Evolutionary conservation across 495 filamentous ascomycete species (phyloP), one percentile per base, ranked within the genome.

Genomic region (Oidiodendron maius): DNA sequence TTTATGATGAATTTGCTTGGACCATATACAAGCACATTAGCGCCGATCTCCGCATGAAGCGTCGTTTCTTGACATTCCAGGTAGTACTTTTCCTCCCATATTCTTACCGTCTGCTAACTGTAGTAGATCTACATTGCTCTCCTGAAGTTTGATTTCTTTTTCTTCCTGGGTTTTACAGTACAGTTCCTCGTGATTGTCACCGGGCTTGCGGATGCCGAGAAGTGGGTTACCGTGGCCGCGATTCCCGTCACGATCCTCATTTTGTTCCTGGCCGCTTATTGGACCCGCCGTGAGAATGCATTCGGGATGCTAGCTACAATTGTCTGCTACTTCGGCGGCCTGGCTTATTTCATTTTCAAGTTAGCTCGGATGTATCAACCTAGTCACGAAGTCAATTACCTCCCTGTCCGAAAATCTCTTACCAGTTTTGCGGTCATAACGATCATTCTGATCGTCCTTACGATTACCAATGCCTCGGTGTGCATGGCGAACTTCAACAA

Each of bases 1-100:
- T 98, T 9, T 98, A 98, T 60, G 89, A 95, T 62, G 94, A 97
- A 63, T 98, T 98, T 64, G 91, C 93, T 3, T 98, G 93, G 93
- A 94, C 90, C 40, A 97, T 98, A 61, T 91, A 97, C 65, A 97
- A 98, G 71, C 91, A 96, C 64, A 97, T 98, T 68, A 94, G 89
- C 61, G 93, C 93, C 26, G 93, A 98, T 72, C 77, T 97, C 61
- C 82, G 87, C 56, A 89, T 98, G 84, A 97, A 95, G 77, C 83
- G 91, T 65, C 78, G 93, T 53, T 97, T 95, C 73, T 76, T 97
- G 48, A 86, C 89, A 35, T 98, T 95, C 63, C 93, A 98, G 83
- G 91, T 96, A 71, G 17, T 42, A 4, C 21, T 28, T 39, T 4
- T 16, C 2, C 11, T 10, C 30, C 37, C 20, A 44, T 35, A 12